Base-by-base conservation (phyloP, 2,329 filamentous ascomycete species). In the Lachnellula arida region DNA sequence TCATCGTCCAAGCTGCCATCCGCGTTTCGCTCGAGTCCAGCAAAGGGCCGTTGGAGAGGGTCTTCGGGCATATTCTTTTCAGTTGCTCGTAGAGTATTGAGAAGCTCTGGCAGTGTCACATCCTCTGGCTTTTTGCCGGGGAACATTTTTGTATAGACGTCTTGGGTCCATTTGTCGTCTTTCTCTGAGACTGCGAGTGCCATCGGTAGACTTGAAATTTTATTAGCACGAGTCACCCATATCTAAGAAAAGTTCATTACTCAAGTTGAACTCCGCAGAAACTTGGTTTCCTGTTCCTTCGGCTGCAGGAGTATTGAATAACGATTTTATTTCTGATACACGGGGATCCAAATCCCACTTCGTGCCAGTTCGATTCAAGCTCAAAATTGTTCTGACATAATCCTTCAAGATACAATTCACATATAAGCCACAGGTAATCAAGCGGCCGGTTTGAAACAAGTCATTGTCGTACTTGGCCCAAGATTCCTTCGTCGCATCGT, bases 231-330 rank as follows among this genome's bases (percentile, higher is more conserved):
- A n/a, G 43, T 1, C 14, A 19, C 14, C 32, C 39, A 1, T 4
- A n/a, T 8, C 15, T 22, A 9, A 34, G 22, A 22, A 35, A 8
- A 40, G 23, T 17, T 28, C 56, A 59, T 55, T 47, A 64, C 63
- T 87, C 9, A 96, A 78, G 68, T 94, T 95, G 77, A 96, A 96
- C 74, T 96, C 91, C 3, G 88, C 89, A 0, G 89, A 93, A 5
- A 93, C 89, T 61, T 88, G 85, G 66, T 94, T 95, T 50, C 91
- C 91, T 0, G 88, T 82, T 43, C 89, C 91, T 23, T 84, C 79
- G 46, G 88, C 83, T 0, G 87, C 81, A 0, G 82, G 80, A 2
- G 80, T 71, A 34, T 78, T 76, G 54, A 69, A 66, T 6, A 69
- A 47, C 12, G 63, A 8, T 77, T 85, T 60, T 76, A 78, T 71